phyloP scores from a whole-genome alignment of 306 rosid species.

The Prunus davidiana region DNA sequence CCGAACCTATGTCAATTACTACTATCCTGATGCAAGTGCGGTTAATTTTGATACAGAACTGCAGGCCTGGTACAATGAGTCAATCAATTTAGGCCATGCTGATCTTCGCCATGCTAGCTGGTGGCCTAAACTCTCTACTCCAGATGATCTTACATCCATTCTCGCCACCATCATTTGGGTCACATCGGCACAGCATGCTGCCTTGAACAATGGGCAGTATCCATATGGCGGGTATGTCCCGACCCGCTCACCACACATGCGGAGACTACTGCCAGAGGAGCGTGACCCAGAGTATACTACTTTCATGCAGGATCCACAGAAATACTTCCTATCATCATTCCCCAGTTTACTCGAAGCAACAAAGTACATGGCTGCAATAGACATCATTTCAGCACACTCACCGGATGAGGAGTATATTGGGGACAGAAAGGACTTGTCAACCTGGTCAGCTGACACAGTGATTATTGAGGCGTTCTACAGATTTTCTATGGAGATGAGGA shows the following conservation, averaged over 20 bases:
- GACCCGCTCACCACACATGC: slow-evolving; percentile 68
- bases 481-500: slow-evolving; percentile 54
- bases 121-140: slow-evolving; percentile 69
- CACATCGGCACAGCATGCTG: slow-evolving; percentile 87
- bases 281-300: slow-evolving; percentile 58
- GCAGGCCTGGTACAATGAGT: slow-evolving; percentile 78
- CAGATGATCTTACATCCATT: slow-evolving; percentile 49
- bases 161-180: slow-evolving; percentile 81
- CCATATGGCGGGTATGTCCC: slow-evolving; percentile 89
- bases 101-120: slow-evolving; percentile 57
- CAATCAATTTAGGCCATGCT: slow-evolving; percentile 75
- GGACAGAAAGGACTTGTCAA: slow-evolving; percentile 61
- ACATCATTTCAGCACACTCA: slow-evolving; percentile 71
- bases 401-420: slow-evolving; percentile 89
- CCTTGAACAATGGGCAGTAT: slow-evolving; percentile 90
- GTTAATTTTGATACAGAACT: slow-evolving; percentile 64
- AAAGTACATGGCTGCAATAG: slow-evolving; percentile 75
- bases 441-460: slow-evolving; percentile 65
- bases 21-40: slow-evolving; percentile 56
- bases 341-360: slow-evolving; percentile 63
- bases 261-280: slow-evolving; percentile 64
- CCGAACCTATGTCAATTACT: slow-evolving; percentile 54
- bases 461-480: slow-evolving; percentile 53
- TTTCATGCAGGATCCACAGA: slow-evolving; percentile 71
- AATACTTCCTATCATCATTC: slow-evolving; percentile 52